Evolutionary conservation across 306 rosid species (phyloP).

Genomic region (Cucumis melo): DNA sequence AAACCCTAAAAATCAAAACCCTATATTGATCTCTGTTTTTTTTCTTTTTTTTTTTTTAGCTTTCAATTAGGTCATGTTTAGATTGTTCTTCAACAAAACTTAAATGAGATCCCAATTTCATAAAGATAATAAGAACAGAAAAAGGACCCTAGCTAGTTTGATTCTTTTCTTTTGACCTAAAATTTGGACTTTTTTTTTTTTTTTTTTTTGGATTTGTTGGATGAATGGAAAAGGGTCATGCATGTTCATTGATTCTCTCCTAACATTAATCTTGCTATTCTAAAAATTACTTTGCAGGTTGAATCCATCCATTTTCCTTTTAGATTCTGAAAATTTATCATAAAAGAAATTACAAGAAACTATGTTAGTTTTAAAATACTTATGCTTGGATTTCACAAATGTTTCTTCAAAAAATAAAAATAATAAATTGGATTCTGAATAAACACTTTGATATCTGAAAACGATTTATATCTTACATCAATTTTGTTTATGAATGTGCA

Average conservation of each 20-base stretch:
- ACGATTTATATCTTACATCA: no score
- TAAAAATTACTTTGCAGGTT: background rate
- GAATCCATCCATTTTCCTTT: background rate
- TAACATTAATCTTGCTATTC: background rate
- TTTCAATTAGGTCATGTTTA: background rate
- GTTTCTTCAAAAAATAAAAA: no score
- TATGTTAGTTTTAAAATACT: background rate
- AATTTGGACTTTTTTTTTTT: background rate
- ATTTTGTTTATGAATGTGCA: no score
- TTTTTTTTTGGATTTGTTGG: background rate
- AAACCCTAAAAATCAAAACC: background rate
- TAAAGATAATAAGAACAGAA: background rate
- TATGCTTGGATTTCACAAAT: background rate
- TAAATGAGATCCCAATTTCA: background rate
- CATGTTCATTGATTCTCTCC: background rate
- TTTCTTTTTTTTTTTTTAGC: background rate
- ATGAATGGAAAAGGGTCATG: background rate
- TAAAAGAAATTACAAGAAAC: background rate
- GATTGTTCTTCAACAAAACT: background rate
- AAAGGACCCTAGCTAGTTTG: background rate
- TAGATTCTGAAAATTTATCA: background rate
- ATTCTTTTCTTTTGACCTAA: background rate
- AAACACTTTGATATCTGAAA: no score
- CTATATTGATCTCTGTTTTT: background rate
- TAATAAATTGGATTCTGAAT: no score